Conservation (phyloP, 768 basidiomycete species). For the Pleurotus citrinopileatus region DNA sequence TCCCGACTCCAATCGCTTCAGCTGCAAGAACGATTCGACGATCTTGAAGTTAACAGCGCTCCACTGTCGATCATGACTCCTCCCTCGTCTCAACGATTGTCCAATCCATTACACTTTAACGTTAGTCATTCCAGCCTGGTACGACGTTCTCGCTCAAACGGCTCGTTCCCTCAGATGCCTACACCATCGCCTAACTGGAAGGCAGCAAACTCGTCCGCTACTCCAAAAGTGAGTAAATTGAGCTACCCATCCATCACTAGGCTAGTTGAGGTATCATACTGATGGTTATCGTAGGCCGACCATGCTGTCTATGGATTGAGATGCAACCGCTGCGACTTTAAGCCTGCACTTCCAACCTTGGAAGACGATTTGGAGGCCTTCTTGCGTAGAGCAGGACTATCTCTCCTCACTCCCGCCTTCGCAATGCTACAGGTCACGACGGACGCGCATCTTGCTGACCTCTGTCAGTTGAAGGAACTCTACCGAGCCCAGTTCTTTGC, state of each 20-base stretch:
- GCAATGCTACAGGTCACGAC: not conserved
- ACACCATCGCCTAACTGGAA: too few species aligned
- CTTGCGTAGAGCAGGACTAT: not conserved
- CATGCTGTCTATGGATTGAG: not conserved
- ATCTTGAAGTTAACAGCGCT: not conserved
- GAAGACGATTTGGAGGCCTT: not conserved
- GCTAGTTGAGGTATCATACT: too few species aligned
- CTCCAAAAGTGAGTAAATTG: too few species aligned
- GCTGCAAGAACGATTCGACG: not conserved
- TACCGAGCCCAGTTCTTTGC: not conserved
- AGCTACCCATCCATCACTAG: too few species aligned
- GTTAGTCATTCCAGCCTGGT: too few species aligned
- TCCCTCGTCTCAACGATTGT: too few species aligned
- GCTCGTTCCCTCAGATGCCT: too few species aligned
- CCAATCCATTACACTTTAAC: too few species aligned
- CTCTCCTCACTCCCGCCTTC: not conserved
- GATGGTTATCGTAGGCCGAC: not conserved
- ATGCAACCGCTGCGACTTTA: not conserved
- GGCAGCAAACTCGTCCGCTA: too few species aligned
- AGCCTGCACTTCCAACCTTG: not conserved
- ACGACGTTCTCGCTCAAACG: too few species aligned
- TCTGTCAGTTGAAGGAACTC: not conserved
- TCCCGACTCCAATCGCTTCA: not conserved
- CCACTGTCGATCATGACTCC: not conserved
- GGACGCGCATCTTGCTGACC: not conserved